Conservation (phyloP, 75 land plant genomes). For the Pseudotsuga menziesii region DNA sequence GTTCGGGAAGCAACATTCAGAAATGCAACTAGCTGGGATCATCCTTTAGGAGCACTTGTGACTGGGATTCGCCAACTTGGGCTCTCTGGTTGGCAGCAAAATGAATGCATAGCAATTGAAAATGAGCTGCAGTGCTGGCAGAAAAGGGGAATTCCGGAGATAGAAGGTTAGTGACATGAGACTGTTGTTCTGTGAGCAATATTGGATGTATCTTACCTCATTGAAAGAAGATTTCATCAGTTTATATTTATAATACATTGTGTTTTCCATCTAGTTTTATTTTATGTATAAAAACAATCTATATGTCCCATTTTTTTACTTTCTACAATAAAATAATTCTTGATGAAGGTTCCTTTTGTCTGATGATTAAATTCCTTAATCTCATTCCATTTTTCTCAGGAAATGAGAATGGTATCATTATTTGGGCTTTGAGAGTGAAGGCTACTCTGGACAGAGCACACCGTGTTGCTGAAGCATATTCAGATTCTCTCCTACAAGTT, state of each 20-base stretch:
- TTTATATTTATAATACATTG: background rate
- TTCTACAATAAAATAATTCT: background rate
- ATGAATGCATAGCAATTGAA: conserved; percentile 77
- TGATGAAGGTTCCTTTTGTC: background rate
- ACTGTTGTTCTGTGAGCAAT: background rate
- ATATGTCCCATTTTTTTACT: background rate
- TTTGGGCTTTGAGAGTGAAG: conserved; percentile 90
- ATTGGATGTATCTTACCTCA: background rate
- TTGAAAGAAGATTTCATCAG: background rate
- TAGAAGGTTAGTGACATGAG: conserved; percentile 44
- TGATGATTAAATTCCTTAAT: background rate
- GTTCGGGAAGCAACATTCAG: conserved; percentile 32
- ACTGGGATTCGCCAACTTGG: conserved; percentile 63
- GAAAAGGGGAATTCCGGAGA: conserved; percentile 59
- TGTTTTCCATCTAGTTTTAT: background rate
- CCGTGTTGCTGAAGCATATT: conserved; percentile 81
- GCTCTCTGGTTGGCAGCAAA: conserved; percentile 80
- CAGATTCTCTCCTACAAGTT: conserved; percentile 75
- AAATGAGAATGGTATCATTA: conserved; percentile 63
- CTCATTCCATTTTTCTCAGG: background rate
- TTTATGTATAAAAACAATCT: background rate
- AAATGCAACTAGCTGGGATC: conserved; percentile 52
- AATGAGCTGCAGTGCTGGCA: conserved; percentile 79
- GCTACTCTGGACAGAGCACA: conserved; percentile 92
- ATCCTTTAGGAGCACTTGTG: conserved; percentile 59